Conservation (phyloP, 768 basidiomycete genomes). For the Punctularia strigosozonata region DNA sequence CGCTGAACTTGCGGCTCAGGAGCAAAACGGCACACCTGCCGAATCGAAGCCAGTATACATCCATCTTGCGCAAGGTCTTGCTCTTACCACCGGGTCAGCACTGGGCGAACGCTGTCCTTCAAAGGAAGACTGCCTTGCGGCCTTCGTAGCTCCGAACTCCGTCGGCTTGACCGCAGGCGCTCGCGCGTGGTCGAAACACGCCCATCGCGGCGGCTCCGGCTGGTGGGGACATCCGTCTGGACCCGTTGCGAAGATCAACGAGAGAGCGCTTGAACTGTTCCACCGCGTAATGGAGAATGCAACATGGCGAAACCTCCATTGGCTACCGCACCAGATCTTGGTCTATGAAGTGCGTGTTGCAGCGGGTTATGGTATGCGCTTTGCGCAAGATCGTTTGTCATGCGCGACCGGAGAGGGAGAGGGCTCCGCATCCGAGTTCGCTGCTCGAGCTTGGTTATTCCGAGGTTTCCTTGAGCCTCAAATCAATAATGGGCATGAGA, state of each 20-base stretch:
- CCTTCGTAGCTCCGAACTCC: constrained; percentile 38
- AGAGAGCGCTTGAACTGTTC: constrained; percentile 36
- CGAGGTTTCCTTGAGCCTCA: constrained; percentile 57
- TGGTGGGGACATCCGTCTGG: constrained; percentile 55
- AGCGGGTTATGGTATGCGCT: constrained; percentile 59
- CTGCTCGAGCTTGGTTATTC: constrained; percentile 34
- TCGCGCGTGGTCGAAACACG: constrained; percentile 58
- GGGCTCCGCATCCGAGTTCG: background rate
- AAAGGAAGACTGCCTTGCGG: constrained; percentile 33
- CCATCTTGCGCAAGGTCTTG: constrained; percentile 40
- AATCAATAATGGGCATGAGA: constrained; percentile 56
- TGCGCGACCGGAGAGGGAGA: constrained; percentile 5
- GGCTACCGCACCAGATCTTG: constrained; percentile 49
- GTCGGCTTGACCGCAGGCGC: constrained; percentile 46
- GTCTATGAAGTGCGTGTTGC: constrained; percentile 49
- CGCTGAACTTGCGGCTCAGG: no score
- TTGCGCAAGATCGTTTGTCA: constrained; percentile 35
- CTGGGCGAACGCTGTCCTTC: constrained; percentile 39
- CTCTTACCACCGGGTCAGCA: constrained; percentile 50
- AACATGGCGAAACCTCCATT: constrained; percentile 56
- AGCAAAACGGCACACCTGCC: background rate
- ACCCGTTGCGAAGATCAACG: constrained; percentile 40
- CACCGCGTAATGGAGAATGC: constrained; percentile 38
- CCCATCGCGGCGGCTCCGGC: constrained; percentile 32
- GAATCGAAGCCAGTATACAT: constrained; percentile 21